Evolutionary conservation across 495 filamentous ascomycete genomes (phyloP), one percentile per base, ranked within the genome.

Genomic region (Astrothelium macrocarpum): DNA sequence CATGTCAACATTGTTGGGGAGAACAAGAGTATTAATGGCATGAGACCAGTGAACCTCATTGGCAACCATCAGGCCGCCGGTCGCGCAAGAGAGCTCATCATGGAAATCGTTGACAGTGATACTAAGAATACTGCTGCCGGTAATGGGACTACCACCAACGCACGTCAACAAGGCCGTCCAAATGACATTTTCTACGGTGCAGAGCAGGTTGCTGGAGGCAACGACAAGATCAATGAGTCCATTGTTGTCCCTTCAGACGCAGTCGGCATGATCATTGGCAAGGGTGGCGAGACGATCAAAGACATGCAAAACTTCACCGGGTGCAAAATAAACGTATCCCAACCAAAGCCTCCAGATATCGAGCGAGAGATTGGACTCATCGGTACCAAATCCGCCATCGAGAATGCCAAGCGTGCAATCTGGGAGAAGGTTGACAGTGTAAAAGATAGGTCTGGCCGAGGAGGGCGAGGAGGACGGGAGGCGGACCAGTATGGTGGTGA

Each of bases 191-290:
- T 70, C 29, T 72, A 75, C 32, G 71, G 74, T 68, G 71, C 67
- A 63, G 49, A 56, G 5, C 49, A 56, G 29, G 49, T 29, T 2
- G 49, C 49, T 29, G 72, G 71, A 46, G 74, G 73, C 32, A 76
- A 75, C 62, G 85, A 88, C 63, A 88, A 87, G 74, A 77, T 89
- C 66, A 90, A 86, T 66, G 90, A 93, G 69, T 85, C 81, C 18
- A 90, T 94, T 64, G 84, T 79, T 34, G 90, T 94, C 0, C 90
- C 90, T 1, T 90, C 87, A 18, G 90, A 94, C 69, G 87, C 90
- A 10, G 90, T 94, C 25, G 90, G 90, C 60, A 94, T 94, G 90
- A 92, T 93, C 64, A 93, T 93, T 62, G 89, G 89, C 66, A 91
- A 91, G 76, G 79, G 89, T 59, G 89, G 89, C 59, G 89, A 93